These are phyloP conservation scores for Ophiocordyceps polyrhachis-furcata DNA, from an alignment of 2,329 filamentous ascomycete genomes.

Conservation along the genomic window DNA sequence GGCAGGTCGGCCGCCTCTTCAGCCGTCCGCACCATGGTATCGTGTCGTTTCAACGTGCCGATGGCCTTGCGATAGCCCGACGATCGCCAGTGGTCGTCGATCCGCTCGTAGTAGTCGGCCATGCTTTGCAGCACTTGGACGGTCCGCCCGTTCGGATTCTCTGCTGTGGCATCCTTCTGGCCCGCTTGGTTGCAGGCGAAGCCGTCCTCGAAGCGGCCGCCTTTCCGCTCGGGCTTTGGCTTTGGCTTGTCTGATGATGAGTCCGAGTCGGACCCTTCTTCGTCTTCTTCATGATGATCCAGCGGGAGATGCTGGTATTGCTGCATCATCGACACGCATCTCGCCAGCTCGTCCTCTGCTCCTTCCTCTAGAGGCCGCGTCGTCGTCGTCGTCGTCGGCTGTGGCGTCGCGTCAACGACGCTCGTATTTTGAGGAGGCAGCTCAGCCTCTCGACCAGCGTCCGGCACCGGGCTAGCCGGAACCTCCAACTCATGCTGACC, in stretches of 20 bases:
- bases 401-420: slow-evolving; percentile 6
- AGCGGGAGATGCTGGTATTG: slow-evolving; percentile 39
- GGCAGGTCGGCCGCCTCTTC: slow-evolving; percentile 50
- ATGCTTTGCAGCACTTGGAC: slow-evolving; percentile 65
- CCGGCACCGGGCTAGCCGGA: slow-evolving; percentile 3
- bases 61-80: slow-evolving; percentile 63
- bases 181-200: slow-evolving; percentile 38
- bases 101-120: slow-evolving; percentile 56
- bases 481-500: neutral
- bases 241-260: neutral
- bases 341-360: slow-evolving; percentile 36
- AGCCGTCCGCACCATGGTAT: slow-evolving; percentile 43
- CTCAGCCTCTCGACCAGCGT: slow-evolving; percentile 18
- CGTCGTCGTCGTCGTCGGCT: slow-evolving; percentile 4
- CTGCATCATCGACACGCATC: slow-evolving; percentile 44
- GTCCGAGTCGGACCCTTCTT: slow-evolving; percentile 1
- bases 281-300: slow-evolving; percentile 29
- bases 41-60: slow-evolving; percentile 48
- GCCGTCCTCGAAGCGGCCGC: slow-evolving; percentile 22
- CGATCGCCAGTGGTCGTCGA: slow-evolving; percentile 60
- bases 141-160: slow-evolving; percentile 56
- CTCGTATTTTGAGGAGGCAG: slow-evolving; percentile 10
- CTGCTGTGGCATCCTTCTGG: slow-evolving; percentile 19
- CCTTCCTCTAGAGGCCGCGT: neutral
- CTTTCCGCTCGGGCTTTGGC: slow-evolving; percentile 8